Evolutionary conservation across 176 grass and related monocot species (phyloP), one percentile per base, ranked within the genome.

Genomic region (Eragrostis nindensis): DNA sequence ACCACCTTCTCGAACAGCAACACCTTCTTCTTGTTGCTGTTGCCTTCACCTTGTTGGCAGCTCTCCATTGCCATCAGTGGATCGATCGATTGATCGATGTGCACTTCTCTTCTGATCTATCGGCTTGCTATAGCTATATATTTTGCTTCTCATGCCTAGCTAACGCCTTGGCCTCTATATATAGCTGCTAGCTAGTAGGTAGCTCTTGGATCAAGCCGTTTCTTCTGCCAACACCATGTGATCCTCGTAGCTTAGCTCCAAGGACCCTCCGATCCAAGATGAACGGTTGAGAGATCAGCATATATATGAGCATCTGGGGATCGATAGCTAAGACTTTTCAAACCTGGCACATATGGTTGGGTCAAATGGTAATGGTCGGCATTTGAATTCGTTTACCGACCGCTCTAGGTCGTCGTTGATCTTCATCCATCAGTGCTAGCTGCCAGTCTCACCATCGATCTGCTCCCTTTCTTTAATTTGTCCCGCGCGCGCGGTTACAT

Each of bases 1-100:
- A 44, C 42, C 0, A 88, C 80, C 52, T 88, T 88, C 1, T 88
- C 86, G 15, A 88, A 88, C 63, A 88, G 49, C 42, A 7, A 5
- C 42, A 6, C 42, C 42, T 7, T 1, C 42, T 44, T 4, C 40
- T 42, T 42, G 7, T n/a, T 42, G 40, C 7, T 42, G 40, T 42
- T 44, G 42, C 42, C 42, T 44, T 44, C 42, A 36, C 32, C 32
- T 36, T 36, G 32, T 42, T n/a, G 32, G 53, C 53, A n/a, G 19
- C 5, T 57, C 12, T 24, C 36, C 42, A 11, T 52, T 43, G 72
- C 36, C 36, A 29, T 39, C 71, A 74, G 10, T 4, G 49, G n/a
- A n/a, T n/a, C 71, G 49, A 55, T 74, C 67, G 22, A 21, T 5
- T 36, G 32, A 36, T 36, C 2, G 32, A 36, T 36, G 4, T 36